A percentile compares a stretch with the other conserved stretches of the same genome.
Evolutionary conservation across 2,329 filamentous ascomycete species (phyloP).

Genomic region (Colletotrichum gloeosporioides): DNA sequence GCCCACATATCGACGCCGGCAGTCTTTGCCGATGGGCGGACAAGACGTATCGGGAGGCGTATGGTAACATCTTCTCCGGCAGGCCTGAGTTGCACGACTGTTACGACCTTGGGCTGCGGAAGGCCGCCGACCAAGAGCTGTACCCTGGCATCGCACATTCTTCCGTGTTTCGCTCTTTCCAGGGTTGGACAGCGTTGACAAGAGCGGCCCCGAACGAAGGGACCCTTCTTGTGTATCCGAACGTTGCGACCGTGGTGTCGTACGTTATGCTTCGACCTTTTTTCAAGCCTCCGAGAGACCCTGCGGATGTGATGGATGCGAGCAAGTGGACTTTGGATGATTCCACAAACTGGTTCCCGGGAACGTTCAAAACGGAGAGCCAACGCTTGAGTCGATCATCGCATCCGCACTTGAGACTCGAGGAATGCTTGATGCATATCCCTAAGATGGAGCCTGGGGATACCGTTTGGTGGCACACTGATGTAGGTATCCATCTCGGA

Average conservation of each 20-base stretch:
- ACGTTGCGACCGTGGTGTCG: conserved; percentile 38
- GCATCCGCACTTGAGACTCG: conserved; percentile 42
- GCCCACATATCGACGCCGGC: conserved; percentile 49
- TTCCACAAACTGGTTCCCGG: conserved; percentile 39
- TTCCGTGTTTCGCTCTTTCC: conserved; percentile 41
- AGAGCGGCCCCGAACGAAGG: conserved; percentile 37
- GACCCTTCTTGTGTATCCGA: conserved; percentile 43
- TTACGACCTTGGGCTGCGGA: conserved; percentile 40
- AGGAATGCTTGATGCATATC: conserved; percentile 41
- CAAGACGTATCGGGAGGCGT: conserved; percentile 39
- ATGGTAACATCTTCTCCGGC: conserved; percentile 41
- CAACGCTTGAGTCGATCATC: conserved; percentile 38
- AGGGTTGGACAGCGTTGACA: conserved; percentile 50
- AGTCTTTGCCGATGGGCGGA: conserved; percentile 48
- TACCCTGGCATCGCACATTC: conserved; percentile 42
- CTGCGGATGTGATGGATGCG: conserved; percentile 37
- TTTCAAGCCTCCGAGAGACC: conserved; percentile 36
- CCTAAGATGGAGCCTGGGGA: conserved; percentile 42
- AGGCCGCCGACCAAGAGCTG: conserved; percentile 36
- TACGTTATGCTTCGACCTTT: conserved; percentile 48
- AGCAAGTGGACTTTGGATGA: conserved; percentile 40
- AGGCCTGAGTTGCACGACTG: conserved; percentile 38
- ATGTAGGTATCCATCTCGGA: conserved; percentile 31
- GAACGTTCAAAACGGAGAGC: conserved; percentile 36
- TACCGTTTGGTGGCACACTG: conserved; percentile 46